phyloP scores from a whole-genome alignment of 345 rosid genomes.

The Dipteronia dyeriana region DNA sequence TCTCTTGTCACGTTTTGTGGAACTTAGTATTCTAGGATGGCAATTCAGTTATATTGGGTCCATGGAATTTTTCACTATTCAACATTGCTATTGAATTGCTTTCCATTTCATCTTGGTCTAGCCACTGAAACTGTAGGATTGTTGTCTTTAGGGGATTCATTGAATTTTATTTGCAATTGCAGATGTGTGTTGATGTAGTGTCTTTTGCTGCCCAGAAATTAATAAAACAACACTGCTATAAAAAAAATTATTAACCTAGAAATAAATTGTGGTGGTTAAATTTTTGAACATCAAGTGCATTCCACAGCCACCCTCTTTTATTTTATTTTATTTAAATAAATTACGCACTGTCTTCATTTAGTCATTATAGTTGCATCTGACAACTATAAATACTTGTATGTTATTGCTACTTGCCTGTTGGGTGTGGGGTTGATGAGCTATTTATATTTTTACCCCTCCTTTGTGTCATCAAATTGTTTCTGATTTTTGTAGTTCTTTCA shows the following conservation, averaged over 20 bases:
- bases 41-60: not conserved
- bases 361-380: not conserved
- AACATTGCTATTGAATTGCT: not conserved
- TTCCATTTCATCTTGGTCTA: not conserved
- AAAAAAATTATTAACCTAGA: not conserved
- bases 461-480: not conserved
- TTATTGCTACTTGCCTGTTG: not conserved
- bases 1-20: not conserved
- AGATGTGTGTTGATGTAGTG: not conserved
- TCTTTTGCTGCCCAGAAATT: not conserved
- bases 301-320: not conserved
- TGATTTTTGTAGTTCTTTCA: constrained; percentile 3
- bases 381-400: not conserved
- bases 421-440: not conserved
- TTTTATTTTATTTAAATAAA: not conserved
- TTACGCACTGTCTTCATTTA: not conserved
- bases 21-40: not conserved
- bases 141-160: not conserved
- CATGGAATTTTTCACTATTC: not conserved
- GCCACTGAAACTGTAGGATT: not conserved
- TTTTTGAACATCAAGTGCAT: not conserved
- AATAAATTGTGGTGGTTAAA: not conserved
- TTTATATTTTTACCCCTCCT: not conserved
- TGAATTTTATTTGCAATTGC: not conserved
- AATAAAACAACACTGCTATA: not conserved